Percentiles rank a stretch among this genome's conserved stretches.
phyloP scores from a whole-genome alignment of 768 basidiomycete genomes.

The Rhodotorula paludigena region DNA sequence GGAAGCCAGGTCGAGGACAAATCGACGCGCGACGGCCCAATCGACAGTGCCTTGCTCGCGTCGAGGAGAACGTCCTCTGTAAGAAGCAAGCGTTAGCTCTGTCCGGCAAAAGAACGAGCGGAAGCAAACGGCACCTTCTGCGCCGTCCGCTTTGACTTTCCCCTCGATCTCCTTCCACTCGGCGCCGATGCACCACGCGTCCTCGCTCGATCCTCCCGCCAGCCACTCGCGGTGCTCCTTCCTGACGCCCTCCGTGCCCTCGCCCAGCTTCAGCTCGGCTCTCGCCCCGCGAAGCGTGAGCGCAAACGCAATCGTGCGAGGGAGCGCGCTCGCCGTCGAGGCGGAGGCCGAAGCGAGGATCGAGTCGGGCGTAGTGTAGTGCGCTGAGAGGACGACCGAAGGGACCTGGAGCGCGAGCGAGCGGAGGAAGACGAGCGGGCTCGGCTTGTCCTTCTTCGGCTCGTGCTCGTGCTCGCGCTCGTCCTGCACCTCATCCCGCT shows the following conservation, averaged over 20 bases:
- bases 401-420: slow-evolving; percentile 18
- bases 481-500: too few species aligned
- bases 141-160: slow-evolving; percentile 15
- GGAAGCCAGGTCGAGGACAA: slow-evolving; percentile 36
- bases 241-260: background rate
- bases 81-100: background rate
- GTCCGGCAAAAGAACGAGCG: too few species aligned
- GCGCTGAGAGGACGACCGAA: slow-evolving; percentile 18
- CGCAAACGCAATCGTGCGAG: slow-evolving; percentile 27
- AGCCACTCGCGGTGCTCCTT: slow-evolving; percentile 21
- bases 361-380: slow-evolving; percentile 22
- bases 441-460: background rate
- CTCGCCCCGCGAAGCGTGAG: slow-evolving; percentile 5
- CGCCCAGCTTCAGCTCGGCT: slow-evolving; percentile 9
- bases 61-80: slow-evolving; percentile 21
- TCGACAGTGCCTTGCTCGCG: slow-evolving; percentile 25
- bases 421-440: slow-evolving; percentile 8
- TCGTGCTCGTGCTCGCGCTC: too few species aligned
- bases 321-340: background rate
- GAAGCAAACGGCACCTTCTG: slow-evolving; percentile 4
- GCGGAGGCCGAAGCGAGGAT: slow-evolving; percentile 1
- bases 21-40: slow-evolving; percentile 20
- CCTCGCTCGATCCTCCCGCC: background rate
- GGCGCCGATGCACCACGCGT: background rate
- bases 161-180: slow-evolving; percentile 36